phyloP scores from a whole-genome alignment of 345 rosid species.

The Viola odorata region DNA sequence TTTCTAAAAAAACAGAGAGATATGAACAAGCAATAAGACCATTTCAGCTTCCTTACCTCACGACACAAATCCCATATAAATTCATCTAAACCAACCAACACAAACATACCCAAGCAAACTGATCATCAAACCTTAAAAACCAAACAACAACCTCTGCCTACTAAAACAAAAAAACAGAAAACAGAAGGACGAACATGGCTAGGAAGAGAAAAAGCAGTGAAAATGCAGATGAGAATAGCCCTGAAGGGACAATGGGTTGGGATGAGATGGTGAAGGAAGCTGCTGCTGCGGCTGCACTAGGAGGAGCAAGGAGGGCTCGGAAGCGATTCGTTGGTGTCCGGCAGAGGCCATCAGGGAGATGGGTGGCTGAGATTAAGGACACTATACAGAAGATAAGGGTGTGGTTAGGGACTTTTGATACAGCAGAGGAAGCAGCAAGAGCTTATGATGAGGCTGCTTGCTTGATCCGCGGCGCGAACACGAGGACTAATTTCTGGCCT shows the following conservation, averaged over 20 bases:
- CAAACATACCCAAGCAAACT: constrained; percentile 2
- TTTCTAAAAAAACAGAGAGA: constrained; percentile 23
- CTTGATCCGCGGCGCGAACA: constrained; percentile 45
- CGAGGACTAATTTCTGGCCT: constrained; percentile 53
- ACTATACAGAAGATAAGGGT: constrained; percentile 54
- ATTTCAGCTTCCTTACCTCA: constrained; percentile 19
- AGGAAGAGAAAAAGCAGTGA: constrained; percentile 44
- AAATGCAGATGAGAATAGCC: constrained; percentile 18
- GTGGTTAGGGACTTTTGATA: constrained; percentile 49
- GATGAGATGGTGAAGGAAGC: constrained; percentile 51
- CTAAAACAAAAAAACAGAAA: background rate
- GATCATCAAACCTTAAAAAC: background rate
- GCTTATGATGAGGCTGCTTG: constrained; percentile 64
- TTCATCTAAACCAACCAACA: constrained; percentile 1
- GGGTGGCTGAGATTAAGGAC: constrained; percentile 63
- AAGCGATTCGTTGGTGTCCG: constrained; percentile 49
- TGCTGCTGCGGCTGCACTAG: constrained; percentile 29
- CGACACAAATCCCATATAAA: constrained; percentile 35
- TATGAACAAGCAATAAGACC: constrained; percentile 30
- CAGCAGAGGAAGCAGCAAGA: constrained; percentile 54
- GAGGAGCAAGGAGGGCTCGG: constrained; percentile 35
- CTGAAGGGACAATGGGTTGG: constrained; percentile 28
- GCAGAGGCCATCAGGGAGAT: constrained; percentile 53
- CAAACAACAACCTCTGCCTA: background rate
- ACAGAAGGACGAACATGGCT: constrained; percentile 28